Percentiles rank a stretch among this genome's conserved stretches.
Conservation (phyloP, 2,329 filamentous ascomycete genomes). For the Trichoderma gracile region DNA sequence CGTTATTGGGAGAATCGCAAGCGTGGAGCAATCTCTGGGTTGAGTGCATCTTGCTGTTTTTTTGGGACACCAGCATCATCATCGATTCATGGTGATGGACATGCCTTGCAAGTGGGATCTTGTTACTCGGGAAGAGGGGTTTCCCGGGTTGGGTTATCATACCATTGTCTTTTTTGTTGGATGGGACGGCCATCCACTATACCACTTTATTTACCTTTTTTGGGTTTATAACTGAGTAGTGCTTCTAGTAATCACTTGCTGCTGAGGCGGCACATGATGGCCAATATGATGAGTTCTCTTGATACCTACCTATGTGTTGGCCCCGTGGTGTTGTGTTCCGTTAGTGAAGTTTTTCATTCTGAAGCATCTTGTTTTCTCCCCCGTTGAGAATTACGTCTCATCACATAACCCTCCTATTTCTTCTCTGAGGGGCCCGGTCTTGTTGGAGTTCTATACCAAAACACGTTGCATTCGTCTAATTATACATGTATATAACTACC, state of each 20-base stretch:
- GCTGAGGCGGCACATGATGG: background rate
- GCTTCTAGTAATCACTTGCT: background rate
- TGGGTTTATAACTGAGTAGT: background rate
- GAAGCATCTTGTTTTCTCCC: background rate
- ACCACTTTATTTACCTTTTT: background rate
- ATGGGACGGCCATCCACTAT: background rate
- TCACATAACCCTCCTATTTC: background rate
- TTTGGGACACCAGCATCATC: background rate
- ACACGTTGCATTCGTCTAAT: conserved; percentile 13
- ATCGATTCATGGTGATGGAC: background rate
- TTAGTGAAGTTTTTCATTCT: too few species aligned
- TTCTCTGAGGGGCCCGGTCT: background rate
- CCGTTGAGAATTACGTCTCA: background rate
- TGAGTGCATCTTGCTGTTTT: background rate
- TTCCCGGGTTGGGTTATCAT: background rate
- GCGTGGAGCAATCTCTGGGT: conserved; percentile 13
- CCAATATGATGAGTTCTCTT: background rate
- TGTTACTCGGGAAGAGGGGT: background rate
- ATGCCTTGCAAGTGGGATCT: background rate
- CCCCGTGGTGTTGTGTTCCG: too few species aligned
- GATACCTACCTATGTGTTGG: too few species aligned
- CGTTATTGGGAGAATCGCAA: conserved; percentile 18
- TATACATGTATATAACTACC: conserved; percentile 1
- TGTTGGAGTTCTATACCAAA: background rate
- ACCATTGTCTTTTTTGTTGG: conserved; percentile 4